Evolutionary conservation across 148 eudicot genomes (phyloP).

Genomic region (Chenopodium album): DNA sequence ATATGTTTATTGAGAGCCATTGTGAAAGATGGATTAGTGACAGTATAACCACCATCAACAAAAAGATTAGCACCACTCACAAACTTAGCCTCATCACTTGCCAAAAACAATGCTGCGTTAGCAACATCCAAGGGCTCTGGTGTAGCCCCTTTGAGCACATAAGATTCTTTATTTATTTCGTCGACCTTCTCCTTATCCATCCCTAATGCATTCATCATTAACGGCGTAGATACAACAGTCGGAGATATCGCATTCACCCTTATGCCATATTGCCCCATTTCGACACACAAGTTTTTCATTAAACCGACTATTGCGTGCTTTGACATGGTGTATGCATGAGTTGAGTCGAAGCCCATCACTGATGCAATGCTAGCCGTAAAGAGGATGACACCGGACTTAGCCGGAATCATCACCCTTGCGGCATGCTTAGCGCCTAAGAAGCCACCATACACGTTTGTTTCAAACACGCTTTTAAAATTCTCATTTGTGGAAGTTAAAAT

Average conservation of each 20-base stretch:
- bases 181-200: constrained; percentile 3
- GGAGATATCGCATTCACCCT: no score
- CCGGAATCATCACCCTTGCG: constrained; percentile 47
- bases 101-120: constrained; percentile 43
- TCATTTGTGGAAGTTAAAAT: constrained; percentile 21
- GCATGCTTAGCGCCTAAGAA: constrained; percentile 52
- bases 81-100: constrained; percentile 44
- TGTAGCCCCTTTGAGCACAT: constrained; percentile 29
- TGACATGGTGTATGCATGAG: no score
- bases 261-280: no score
- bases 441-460: constrained; percentile 37
- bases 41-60: constrained; percentile 45
- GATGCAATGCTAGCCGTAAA: no score
- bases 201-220: constrained; percentile 6
- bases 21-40: constrained; percentile 30
- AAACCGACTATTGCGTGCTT: no score
- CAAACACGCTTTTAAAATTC: constrained; percentile 32
- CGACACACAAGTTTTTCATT: no score
- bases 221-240: no score
- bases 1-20: constrained; percentile 1
- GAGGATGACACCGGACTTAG: no score
- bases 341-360: no score
- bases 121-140: constrained; percentile 37
- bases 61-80: constrained; percentile 47
- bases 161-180: constrained; percentile 7